phyloP scores from a whole-genome alignment of 1,139 yeast genomes.

The Diutina neorugosa region DNA sequence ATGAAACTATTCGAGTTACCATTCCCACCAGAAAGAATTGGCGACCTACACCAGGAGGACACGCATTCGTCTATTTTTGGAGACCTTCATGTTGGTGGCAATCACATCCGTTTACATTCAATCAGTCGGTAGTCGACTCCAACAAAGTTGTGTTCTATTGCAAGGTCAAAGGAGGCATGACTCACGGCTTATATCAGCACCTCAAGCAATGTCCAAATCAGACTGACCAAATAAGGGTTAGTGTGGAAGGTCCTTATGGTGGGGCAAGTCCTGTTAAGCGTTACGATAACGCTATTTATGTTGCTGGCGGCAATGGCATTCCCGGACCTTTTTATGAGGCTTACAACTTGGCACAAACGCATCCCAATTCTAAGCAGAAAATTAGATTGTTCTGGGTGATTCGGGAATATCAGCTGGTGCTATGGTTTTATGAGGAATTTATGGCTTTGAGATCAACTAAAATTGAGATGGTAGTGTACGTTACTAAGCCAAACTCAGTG shows the following conservation, averaged over 20 bases:
- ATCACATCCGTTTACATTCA: conserved; percentile 47
- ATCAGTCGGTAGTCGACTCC: conserved; percentile 11
- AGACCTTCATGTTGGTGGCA: conserved; percentile 39
- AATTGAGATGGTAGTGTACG: conserved; percentile 25
- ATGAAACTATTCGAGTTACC: neutral
- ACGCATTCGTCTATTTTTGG: conserved; percentile 37
- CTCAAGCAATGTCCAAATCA: conserved; percentile 37
- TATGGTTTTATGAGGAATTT: conserved; percentile 39
- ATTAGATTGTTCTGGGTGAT: conserved; percentile 41
- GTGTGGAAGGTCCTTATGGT: conserved; percentile 56
- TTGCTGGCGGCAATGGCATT: conserved; percentile 55
- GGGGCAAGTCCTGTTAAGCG: conserved; percentile 22
- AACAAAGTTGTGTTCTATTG: conserved; percentile 14
- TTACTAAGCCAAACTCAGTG: conserved; percentile 27
- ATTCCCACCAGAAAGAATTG: conserved; percentile 12
- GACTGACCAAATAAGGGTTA: conserved; percentile 22
- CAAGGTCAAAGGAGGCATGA: conserved; percentile 23
- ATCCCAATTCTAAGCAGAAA: neutral
- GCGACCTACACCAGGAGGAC: conserved; percentile 37
- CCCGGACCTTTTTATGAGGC: conserved; percentile 37
- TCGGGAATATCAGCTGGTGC: conserved; percentile 28
- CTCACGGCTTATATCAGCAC: conserved; percentile 16
- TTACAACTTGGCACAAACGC: neutral
- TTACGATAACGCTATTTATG: conserved; percentile 40
- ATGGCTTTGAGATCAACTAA: conserved; percentile 17